These are phyloP conservation scores for Globisporangium takayamanum DNA, from an alignment of 352 stramenopile genomes.

Conservation along the genomic window DNA sequence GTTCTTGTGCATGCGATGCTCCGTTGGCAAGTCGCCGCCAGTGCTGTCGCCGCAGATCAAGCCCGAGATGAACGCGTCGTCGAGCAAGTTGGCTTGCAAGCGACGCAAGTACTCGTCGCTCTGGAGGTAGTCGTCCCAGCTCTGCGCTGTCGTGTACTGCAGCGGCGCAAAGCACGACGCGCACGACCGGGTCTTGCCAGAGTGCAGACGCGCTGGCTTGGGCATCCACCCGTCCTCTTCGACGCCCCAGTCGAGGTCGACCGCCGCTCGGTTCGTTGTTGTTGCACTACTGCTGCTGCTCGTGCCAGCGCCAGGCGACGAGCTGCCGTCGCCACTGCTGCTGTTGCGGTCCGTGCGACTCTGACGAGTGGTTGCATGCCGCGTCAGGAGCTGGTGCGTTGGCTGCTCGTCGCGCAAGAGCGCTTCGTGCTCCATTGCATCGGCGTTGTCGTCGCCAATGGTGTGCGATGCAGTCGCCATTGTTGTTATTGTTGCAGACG, in stretches of 20 bases:
- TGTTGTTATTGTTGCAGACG: conserved; percentile 1
- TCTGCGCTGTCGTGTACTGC: conserved; percentile 57
- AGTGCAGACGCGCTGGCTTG: conserved; percentile 72
- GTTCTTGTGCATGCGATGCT: conserved; percentile 85
- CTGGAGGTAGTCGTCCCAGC: conserved; percentile 82
- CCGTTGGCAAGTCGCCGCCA: conserved; percentile 67
- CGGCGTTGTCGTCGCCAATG: conserved; percentile 3
- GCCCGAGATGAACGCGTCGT: conserved; percentile 72
- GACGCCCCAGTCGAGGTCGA: conserved; percentile 13
- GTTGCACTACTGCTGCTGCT: neutral
- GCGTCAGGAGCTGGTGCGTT: neutral
- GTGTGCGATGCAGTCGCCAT: conserved; percentile 3
- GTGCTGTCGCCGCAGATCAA: conserved; percentile 73
- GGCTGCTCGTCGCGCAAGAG: conserved; percentile 4
- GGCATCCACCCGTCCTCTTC: conserved; percentile 82
- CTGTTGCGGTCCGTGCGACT: conserved; percentile 11
- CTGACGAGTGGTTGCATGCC: neutral
- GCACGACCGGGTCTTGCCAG: conserved; percentile 70
- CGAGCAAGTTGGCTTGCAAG: conserved; percentile 68
- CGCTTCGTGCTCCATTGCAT: conserved; percentile 3
- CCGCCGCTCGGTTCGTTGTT: neutral
- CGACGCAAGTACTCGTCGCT: conserved; percentile 67
- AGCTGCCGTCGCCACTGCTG: conserved; percentile 6
- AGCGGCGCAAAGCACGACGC: conserved; percentile 68
- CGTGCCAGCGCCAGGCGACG: neutral